Percentiles rank a stretch among this genome's conserved stretches.
Conservation (phyloP, 2,329 filamentous ascomycete species). For the Colletotrichum orchidophilum region DNA sequence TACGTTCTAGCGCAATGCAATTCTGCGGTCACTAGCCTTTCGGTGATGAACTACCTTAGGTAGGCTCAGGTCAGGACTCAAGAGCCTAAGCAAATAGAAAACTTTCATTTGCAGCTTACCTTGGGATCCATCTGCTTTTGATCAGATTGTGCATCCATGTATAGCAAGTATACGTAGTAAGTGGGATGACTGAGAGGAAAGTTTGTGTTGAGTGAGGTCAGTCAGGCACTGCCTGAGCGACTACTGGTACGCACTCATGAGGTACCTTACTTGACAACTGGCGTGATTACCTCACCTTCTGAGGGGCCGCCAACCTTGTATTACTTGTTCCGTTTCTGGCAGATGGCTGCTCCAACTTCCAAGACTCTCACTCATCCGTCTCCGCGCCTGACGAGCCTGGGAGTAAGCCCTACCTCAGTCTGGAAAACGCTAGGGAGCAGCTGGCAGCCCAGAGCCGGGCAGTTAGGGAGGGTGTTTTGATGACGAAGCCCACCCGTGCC, state of each 20-base stretch:
- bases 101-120: no score
- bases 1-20: background rate
- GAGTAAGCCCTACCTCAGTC: background rate
- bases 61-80: background rate
- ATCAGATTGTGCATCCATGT: no score
- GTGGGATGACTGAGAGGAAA: no score
- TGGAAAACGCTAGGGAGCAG: background rate
- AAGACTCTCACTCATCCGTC: background rate
- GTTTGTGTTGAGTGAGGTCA: no score
- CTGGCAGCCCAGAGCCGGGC: conserved; percentile 1
- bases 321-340: background rate
- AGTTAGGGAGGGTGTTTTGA: conserved; percentile 25
- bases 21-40: background rate
- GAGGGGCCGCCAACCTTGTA: background rate
- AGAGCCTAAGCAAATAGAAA: background rate
- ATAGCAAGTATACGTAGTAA: no score
- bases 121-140: no score
- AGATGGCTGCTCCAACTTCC: background rate
- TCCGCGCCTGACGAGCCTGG: background rate
- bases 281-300: conserved; percentile 1
- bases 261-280: background rate
- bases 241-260: no score
- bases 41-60: background rate
- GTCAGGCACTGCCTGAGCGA: no score
- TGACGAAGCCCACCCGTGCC: conserved; percentile 30